Percentiles rank a stretch among this genome's conserved stretches.
These are phyloP conservation scores for Wallacemonas rigidus DNA, from an alignment of 208 protist genomes.

Conservation along the genomic window DNA sequence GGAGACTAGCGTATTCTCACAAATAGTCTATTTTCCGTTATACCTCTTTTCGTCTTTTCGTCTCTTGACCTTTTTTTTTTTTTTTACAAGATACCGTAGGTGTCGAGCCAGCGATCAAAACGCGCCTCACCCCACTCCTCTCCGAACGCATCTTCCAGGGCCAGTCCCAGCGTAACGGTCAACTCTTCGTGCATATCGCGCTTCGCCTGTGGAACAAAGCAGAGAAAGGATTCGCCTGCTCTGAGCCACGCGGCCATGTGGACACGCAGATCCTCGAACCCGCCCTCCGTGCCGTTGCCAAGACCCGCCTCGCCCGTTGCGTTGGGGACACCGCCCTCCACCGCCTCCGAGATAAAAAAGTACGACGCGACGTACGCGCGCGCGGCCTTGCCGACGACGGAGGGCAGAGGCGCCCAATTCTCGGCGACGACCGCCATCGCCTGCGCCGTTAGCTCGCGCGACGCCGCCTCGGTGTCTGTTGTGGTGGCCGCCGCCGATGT, in stretches of 20 bases:
- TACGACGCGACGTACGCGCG: constrained; percentile 50
- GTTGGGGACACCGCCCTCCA: background rate
- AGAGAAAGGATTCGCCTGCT: constrained; percentile 34
- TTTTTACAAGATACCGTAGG: constrained; percentile 1
- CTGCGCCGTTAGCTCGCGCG: constrained; percentile 1
- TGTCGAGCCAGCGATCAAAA: constrained; percentile 10
- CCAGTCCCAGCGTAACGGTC: constrained; percentile 49
- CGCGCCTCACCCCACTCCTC: constrained; percentile 19
- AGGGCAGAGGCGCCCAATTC: constrained; percentile 27
- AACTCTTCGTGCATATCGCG: constrained; percentile 28
- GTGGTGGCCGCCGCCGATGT: background rate
- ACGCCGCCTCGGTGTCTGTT: constrained; percentile 9
- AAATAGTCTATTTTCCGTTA: too few species aligned
- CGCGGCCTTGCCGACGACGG: constrained; percentile 35
- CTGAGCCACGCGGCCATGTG: constrained; percentile 36
- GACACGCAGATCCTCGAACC: constrained; percentile 42
- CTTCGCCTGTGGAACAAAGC: constrained; percentile 44
- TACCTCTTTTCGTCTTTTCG: too few species aligned
- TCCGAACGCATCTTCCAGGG: constrained; percentile 39
- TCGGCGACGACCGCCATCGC: constrained; percentile 12
- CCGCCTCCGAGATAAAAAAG: constrained; percentile 50
- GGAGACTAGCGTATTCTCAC: too few species aligned
- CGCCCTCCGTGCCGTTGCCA: constrained; percentile 21
- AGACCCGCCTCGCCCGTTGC: background rate
- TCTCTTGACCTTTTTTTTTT: constrained; percentile 1